A percentile compares a stretch with the other conserved stretches of the same genome.
Evolutionary conservation across 306 rosid species (phyloP).

Genomic region (Glycine latifolia): DNA sequence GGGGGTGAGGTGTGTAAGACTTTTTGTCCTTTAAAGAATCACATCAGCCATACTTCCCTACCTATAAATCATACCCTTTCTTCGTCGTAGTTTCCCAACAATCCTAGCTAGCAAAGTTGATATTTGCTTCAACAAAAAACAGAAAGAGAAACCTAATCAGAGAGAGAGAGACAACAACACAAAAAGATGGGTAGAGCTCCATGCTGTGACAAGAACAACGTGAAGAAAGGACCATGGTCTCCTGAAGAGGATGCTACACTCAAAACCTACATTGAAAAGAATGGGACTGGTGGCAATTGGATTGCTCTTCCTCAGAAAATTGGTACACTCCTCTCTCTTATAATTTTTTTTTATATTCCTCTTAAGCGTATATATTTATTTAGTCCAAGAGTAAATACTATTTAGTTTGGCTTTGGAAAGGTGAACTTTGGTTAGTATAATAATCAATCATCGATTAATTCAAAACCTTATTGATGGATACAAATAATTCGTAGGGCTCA

Average conservation of each 20-base stretch:
- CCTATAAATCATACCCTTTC: constrained; percentile 78
- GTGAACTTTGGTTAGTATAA: constrained; percentile 15
- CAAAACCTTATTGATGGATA: constrained; percentile 29
- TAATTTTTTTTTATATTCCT: not conserved
- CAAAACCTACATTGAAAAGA: constrained; percentile 78
- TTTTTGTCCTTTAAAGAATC: constrained; percentile 69
- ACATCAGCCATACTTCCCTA: constrained; percentile 64
- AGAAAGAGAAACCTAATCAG: not conserved
- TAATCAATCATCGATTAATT: constrained; percentile 35
- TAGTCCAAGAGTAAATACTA: not conserved
- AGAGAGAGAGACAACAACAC: not conserved
- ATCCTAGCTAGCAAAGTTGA: constrained; percentile 41
- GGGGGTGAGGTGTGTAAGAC: constrained; percentile 58
- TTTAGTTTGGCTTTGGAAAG: no score
- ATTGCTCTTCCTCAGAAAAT: constrained; percentile 99
- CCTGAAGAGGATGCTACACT: constrained; percentile 93
- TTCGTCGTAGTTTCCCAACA: constrained; percentile 60
- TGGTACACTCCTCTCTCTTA: constrained; percentile 53
- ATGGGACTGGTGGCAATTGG: constrained; percentile 98
- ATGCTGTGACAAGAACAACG: constrained; percentile 95
- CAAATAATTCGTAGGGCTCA: constrained; percentile 68
- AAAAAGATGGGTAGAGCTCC: constrained; percentile 95
- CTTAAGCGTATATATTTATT: not conserved
- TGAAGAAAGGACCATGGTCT: constrained; percentile 99
- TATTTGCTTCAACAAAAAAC: constrained; percentile 30